Conservation (phyloP, 2,329 filamentous ascomycete species). For the Neofusicoccum ribis region DNA sequence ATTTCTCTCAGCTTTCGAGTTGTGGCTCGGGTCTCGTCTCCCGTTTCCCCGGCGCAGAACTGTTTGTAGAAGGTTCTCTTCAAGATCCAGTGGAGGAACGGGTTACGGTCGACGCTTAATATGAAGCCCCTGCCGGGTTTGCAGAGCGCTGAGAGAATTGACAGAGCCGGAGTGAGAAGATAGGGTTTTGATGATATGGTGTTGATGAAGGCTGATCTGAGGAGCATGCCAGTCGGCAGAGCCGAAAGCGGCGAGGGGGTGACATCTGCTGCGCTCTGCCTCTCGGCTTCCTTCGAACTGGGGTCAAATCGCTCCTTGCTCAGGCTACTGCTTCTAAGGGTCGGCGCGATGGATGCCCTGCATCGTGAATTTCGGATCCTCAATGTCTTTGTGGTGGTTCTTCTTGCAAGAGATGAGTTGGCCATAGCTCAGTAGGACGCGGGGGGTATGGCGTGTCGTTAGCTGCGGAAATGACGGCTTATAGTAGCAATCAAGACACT, state of each 20-base stretch:
- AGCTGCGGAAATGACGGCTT: background rate
- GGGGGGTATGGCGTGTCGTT: background rate
- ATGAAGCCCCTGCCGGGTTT: background rate
- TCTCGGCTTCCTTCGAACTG: too few relatives aligned
- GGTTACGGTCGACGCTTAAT: constrained; percentile 28
- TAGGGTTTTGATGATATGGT: background rate
- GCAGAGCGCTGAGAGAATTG: constrained; percentile 2
- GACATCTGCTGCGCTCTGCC: background rate
- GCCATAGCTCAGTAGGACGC: background rate
- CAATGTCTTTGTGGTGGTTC: background rate
- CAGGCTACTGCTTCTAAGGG: background rate
- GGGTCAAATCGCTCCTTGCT: background rate
- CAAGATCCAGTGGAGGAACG: constrained; percentile 67
- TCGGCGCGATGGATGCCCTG: background rate
- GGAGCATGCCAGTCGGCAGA: constrained; percentile 3
- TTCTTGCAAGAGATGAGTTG: background rate
- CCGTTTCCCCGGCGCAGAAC: constrained; percentile 82
- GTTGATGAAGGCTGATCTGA: constrained; percentile 11
- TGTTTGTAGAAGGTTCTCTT: constrained; percentile 85
- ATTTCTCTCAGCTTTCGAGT: constrained; percentile 67
- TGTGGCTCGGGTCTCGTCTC: constrained; percentile 60
- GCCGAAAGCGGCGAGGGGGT: background rate
- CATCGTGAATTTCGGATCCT: background rate
- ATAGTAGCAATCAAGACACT: background rate
- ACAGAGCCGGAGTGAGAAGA: background rate